Evolutionary conservation across 2,329 filamentous ascomycete species (phyloP), one percentile per base, ranked within the genome.

Genomic region (Sporothrix globosa): DNA sequence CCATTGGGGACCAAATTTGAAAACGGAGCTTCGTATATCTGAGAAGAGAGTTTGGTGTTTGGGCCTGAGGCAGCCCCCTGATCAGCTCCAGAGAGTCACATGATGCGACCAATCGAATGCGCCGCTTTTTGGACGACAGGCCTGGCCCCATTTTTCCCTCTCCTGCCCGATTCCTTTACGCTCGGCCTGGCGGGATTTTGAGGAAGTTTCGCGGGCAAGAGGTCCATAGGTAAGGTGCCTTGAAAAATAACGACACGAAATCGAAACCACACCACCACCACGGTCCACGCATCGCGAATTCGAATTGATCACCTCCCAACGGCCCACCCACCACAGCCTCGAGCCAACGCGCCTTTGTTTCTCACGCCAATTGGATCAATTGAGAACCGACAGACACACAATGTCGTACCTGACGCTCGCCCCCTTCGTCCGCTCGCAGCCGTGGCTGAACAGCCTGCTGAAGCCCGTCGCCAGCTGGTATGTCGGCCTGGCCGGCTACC

Each of bases 381-480:
- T 60, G 53, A 41, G 3, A 41, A 30, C 46, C 39, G 13, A 50
- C 27, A 21, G 19, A 14, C 66, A 56, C 24, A 14, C 66, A 56
- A 66, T 72, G 69, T 72, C 69, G 17, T 70, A 71, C 67, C n/a
- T 44, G 6, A 53, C 69, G 24, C 60, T 72, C 34, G 69, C 71
- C 44, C 70, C 75, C 71, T 94, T 89, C 80, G 88, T 97, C 79
- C 80, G 89, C 80, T 91, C 91, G 86, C 90, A 93, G 78, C 94
- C 95, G 76, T 97, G 92, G 92, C 88, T 98, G 79, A 84, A 85
- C 82, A 90, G 86, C 77, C 86, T 91, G 83, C 83, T 98, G 82
- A 88, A 85, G 85, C 96, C 96, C 75, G 80, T 97, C 75, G 88
- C 94, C 82, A 87, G 89, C 79, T 97, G 93, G 93, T 98, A 98